A percentile compares a stretch with the other conserved stretches of the same genome.
phyloP scores from a whole-genome alignment of 2,329 filamentous ascomycete genomes.

The Hypocreales sp. region DNA sequence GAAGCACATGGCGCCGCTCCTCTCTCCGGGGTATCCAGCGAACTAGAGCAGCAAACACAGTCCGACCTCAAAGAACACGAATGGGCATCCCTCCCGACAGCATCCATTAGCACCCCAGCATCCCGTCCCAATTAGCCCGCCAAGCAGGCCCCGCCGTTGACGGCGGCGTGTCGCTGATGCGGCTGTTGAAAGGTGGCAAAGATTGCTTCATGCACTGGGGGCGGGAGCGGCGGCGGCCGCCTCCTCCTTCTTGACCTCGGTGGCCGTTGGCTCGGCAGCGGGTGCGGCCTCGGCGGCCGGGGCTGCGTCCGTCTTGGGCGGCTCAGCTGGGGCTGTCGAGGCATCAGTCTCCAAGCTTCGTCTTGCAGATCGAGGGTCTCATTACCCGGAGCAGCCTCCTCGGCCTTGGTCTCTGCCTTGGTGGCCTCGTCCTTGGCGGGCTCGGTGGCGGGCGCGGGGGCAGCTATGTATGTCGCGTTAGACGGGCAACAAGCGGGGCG shows the following conservation, averaged over 20 bases:
- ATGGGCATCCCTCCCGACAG: neutral
- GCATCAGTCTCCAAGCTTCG: conserved; percentile 1
- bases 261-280: conserved; percentile 11
- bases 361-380: conserved; percentile 1
- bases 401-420: conserved; percentile 10
- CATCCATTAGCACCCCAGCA: neutral
- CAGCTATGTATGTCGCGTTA: too few species aligned
- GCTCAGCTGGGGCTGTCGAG: conserved; percentile 9
- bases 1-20: conserved; percentile 4
- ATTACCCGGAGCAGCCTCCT: conserved; percentile 10
- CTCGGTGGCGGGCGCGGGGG: conserved; percentile 10
- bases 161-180: neutral
- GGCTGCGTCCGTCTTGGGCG: conserved; percentile 12
- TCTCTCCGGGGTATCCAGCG: conserved; percentile 17
- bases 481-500: too few species aligned
- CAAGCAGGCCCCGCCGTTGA: neutral
- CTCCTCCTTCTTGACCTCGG: conserved; percentile 12
- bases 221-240: conserved; percentile 9
- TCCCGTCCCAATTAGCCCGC: neutral
- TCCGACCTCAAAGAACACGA: neutral
- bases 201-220: conserved; percentile 7
- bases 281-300: conserved; percentile 10
- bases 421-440: conserved; percentile 12
- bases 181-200: neutral
- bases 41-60: conserved; percentile 8